Conservation (phyloP, 73 alveolate genomes). For the Breviolum minutum region DNA sequence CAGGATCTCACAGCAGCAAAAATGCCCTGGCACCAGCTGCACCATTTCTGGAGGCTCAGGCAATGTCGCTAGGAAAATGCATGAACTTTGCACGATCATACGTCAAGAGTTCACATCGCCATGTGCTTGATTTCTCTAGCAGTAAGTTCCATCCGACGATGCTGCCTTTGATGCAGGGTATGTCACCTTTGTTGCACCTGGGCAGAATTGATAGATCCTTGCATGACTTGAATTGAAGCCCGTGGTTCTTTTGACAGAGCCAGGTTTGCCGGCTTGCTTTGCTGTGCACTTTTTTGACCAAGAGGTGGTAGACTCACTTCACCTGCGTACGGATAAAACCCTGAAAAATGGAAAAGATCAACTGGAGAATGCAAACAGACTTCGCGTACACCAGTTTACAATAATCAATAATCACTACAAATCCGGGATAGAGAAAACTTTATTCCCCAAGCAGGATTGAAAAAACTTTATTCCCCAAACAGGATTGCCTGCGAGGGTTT, state of each 20-base stretch:
- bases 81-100: background rate
- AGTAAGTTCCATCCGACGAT: too few relatives aligned
- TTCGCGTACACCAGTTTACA: background rate
- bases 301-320: background rate
- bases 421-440: too few relatives aligned
- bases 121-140: too few relatives aligned
- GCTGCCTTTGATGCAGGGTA: background rate
- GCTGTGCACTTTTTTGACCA: background rate
- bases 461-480: too few relatives aligned
- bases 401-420: too few relatives aligned
- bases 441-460: too few relatives aligned
- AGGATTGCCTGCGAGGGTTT: too few relatives aligned
- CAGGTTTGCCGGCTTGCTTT: background rate
- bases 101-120: too few relatives aligned
- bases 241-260: background rate
- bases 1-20: conserved; percentile 90
- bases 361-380: background rate
- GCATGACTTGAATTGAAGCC: too few relatives aligned
- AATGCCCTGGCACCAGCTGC: conserved; percentile 89
- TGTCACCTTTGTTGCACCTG: conserved; percentile 38
- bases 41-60: conserved; percentile 60
- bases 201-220: background rate
- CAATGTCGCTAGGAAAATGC: background rate
- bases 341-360: background rate
- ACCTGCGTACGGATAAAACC: background rate